Evolutionary conservation across 345 rosid species (phyloP).

Genomic region (Firmiana major): DNA sequence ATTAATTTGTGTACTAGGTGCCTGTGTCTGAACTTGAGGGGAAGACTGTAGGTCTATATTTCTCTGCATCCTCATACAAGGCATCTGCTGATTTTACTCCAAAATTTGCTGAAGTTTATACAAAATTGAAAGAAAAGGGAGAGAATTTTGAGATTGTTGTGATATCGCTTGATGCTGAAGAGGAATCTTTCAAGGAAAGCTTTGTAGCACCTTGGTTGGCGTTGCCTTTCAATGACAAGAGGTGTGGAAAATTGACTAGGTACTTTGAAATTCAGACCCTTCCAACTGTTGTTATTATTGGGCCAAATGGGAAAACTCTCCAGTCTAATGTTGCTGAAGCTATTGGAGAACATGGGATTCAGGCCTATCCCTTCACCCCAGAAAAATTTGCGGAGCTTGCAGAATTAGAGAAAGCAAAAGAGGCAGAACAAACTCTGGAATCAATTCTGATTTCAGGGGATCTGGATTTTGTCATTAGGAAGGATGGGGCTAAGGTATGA

Average conservation of each 20-base stretch:
- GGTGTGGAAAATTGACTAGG: slow-evolving; percentile 38
- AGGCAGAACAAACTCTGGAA: slow-evolving; percentile 56
- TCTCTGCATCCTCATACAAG: slow-evolving; percentile 29
- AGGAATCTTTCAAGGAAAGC: slow-evolving; percentile 46
- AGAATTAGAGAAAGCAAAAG: slow-evolving; percentile 45
- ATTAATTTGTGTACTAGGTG: slow-evolving; percentile 27
- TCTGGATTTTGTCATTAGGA: slow-evolving; percentile 51
- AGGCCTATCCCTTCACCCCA: slow-evolving; percentile 67
- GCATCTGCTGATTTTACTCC: slow-evolving; percentile 41
- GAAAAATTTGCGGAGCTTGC: slow-evolving; percentile 59
- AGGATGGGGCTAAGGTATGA: slow-evolving; percentile 52
- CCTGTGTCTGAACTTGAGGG: slow-evolving; percentile 63
- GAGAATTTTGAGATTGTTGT: slow-evolving; percentile 62
- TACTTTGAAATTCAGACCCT: slow-evolving; percentile 51
- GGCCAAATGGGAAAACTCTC: slow-evolving; percentile 66
- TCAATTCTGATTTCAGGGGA: slow-evolving; percentile 57
- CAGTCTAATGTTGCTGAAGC: slow-evolving; percentile 53
- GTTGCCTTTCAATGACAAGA: slow-evolving; percentile 54
- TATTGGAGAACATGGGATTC: slow-evolving; percentile 53
- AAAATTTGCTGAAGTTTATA: slow-evolving; percentile 45
- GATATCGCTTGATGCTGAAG: slow-evolving; percentile 55
- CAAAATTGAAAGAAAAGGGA: slow-evolving; percentile 46
- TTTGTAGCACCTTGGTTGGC: slow-evolving; percentile 67
- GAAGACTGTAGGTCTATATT: slow-evolving; percentile 56
- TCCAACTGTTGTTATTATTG: slow-evolving; percentile 62